phyloP scores from a whole-genome alignment of 345 rosid species.

The Trapa incisa region DNA sequence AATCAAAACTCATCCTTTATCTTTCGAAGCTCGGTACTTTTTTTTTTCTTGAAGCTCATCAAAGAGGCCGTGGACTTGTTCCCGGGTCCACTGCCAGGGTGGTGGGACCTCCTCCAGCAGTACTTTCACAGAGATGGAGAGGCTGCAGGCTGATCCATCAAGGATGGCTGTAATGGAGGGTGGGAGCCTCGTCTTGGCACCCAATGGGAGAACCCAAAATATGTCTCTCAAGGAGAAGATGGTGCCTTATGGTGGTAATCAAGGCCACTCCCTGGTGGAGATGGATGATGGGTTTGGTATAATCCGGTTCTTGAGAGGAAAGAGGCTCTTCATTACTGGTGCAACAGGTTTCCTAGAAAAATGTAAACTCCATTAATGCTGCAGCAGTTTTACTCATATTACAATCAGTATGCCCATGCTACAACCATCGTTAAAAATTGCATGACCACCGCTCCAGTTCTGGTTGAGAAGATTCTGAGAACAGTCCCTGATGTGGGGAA shows the following conservation, averaged over 20 bases:
- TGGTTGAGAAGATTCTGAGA: constrained; percentile 79
- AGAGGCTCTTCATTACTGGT: constrained; percentile 64
- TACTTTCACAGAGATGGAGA: background rate
- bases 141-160: constrained; percentile 28
- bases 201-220: constrained; percentile 37
- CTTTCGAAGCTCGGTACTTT: constrained; percentile 30
- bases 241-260: constrained; percentile 35
- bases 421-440: background rate
- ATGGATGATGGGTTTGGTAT: constrained; percentile 78
- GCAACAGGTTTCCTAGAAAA: constrained; percentile 93
- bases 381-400: background rate
- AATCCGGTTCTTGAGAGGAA: constrained; percentile 65
- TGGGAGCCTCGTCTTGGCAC: constrained; percentile 43
- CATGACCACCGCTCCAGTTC: constrained; percentile 25
- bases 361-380: constrained; percentile 23
- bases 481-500: constrained; percentile 80
- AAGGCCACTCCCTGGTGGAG: constrained; percentile 32
- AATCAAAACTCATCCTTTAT: constrained; percentile 25
- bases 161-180: constrained; percentile 34
- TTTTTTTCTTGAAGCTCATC: constrained; percentile 3
- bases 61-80: constrained; percentile 9
- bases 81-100: constrained; percentile 38
- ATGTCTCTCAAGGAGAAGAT: constrained; percentile 41
- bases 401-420: background rate
- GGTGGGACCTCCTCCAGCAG: constrained; percentile 30